Percentiles rank a stretch among this genome's conserved stretches.
Evolutionary conservation across 2,329 filamentous ascomycete genomes (phyloP).

Genomic region (Fusarium sp.): DNA sequence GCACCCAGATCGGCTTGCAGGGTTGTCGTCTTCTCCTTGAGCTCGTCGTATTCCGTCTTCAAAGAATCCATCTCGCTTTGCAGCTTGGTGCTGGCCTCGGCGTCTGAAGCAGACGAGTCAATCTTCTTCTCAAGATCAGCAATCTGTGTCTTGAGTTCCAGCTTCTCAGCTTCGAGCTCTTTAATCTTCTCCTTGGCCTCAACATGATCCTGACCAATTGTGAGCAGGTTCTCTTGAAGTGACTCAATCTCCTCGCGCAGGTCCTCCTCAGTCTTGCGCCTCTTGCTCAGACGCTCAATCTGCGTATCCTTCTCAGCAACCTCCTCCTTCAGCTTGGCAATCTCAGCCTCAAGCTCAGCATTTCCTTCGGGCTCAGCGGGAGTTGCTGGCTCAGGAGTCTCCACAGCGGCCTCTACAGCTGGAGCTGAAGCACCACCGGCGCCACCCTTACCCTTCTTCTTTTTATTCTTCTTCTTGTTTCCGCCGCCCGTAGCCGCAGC

Average conservation of each 20-base stretch:
- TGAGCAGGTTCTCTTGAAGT: slow-evolving; percentile 80
- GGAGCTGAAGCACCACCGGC: slow-evolving; percentile 55
- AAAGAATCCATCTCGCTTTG: slow-evolving; percentile 68
- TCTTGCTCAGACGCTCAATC: slow-evolving; percentile 76
- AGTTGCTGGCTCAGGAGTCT: slow-evolving; percentile 49
- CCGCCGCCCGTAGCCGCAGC: slow-evolving; percentile 38
- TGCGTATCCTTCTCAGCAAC: slow-evolving; percentile 74
- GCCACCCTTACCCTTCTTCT: slow-evolving; percentile 86
- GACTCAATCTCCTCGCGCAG: slow-evolving; percentile 87
- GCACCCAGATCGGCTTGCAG: slow-evolving; percentile 87
- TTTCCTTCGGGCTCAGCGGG: slow-evolving; percentile 43
- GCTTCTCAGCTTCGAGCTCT: slow-evolving; percentile 75
- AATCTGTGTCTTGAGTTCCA: slow-evolving; percentile 69
- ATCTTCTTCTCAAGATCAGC: slow-evolving; percentile 77
- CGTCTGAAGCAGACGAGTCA: slow-evolving; percentile 47
- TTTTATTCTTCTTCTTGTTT: slow-evolving; percentile 77
- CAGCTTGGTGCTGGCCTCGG: slow-evolving; percentile 63
- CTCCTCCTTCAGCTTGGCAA: slow-evolving; percentile 61
- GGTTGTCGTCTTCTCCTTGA: slow-evolving; percentile 74
- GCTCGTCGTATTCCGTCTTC: slow-evolving; percentile 68
- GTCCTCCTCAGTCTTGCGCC: slow-evolving; percentile 79
- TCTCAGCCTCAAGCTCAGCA: slow-evolving; percentile 58
- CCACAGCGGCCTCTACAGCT: slow-evolving; percentile 47
- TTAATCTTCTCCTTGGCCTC: slow-evolving; percentile 82
- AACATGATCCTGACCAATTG: slow-evolving; percentile 85